Evolutionary conservation across 2,329 filamentous ascomycete species (phyloP).

Genomic region (Lomentospora prolificans): DNA sequence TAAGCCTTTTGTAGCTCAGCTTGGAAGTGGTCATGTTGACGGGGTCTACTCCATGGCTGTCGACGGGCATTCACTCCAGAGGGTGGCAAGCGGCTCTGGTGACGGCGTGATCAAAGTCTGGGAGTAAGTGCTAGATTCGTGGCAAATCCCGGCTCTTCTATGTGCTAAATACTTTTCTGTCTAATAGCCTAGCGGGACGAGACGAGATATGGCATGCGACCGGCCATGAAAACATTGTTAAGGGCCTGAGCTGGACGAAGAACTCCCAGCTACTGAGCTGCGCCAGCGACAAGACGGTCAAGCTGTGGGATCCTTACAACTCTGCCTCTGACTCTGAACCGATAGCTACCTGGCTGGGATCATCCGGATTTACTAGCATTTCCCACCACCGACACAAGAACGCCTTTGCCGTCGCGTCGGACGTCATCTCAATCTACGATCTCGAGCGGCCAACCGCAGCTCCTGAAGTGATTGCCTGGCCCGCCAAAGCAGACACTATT

Average conservation of each 20-base stretch:
- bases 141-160: not conserved
- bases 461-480: conserved; percentile 77
- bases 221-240: conserved; percentile 90
- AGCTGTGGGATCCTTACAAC: conserved; percentile 85
- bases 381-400: conserved; percentile 72
- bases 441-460: conserved; percentile 70
- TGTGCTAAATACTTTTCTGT: conserved; percentile 8
- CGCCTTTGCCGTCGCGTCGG: conserved; percentile 70
- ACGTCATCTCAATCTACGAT: conserved; percentile 80
- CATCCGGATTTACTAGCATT: conserved; percentile 71
- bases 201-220: conserved; percentile 68
- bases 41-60: conserved; percentile 72
- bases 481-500: conserved; percentile 82
- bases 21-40: conserved; percentile 86
- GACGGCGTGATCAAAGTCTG: conserved; percentile 93
- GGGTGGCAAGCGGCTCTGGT: conserved; percentile 74
- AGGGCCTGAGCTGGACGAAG: conserved; percentile 80
- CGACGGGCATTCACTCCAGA: conserved; percentile 63
- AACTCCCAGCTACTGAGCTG: conserved; percentile 81
- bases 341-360: conserved; percentile 74
- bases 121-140: conserved; percentile 36
- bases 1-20: conserved; percentile 65
- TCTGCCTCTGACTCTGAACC: conserved; percentile 59
- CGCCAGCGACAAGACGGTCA: conserved; percentile 75
- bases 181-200: conserved; percentile 44